Evolutionary conservation across 352 stramenopile species (phyloP), one percentile per base, ranked within the genome.

Genomic region (Thraustochytrium striatum): DNA sequence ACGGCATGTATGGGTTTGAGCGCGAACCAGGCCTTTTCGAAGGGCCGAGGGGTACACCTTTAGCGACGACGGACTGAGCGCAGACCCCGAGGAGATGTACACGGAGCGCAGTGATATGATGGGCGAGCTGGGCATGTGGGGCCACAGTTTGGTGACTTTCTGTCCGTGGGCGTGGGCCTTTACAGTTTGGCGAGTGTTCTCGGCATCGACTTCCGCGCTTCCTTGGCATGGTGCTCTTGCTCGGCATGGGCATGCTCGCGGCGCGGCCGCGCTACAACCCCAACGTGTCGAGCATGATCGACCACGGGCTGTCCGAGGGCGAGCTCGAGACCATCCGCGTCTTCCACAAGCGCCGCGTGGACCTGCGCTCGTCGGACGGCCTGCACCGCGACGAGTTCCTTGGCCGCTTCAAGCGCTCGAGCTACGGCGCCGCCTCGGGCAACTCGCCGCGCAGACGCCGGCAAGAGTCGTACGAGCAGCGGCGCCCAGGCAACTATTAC

Each of bases 291-390:
- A 58, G 28, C 5, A 75, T 75, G 65, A 75, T 75, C 50, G 65
- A 75, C 28, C 65, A 75, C 52, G 50, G 50, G 0, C 44, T 75
- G 13, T 65, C 13, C 52, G 65, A 75, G 65, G 65, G 30, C 7
- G 65, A 75, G 65, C 65, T 75, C 3, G 65, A 75, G 28, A 75
- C 65, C 3, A 75, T 75, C 30, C 65, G 65, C 43, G 65, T 41
- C 38, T 75, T 75, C 65, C 39, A 44, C 8, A 30, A 75, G 65
- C 43, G 65, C 2, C 43, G 65, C 35, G 65, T 75, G 9, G 65
- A 75, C 44, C 44, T 75, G 65, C 65, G 65, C 44, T 30, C 41
- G 11, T 30, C 65, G 3, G 30, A 30, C 3, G 43, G 65, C 25
- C 39, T 30, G 5, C 30, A 25, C 9, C 43, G 65, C 11, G 65